Conservation (phyloP, 257 asterid genomes). For the Solanum corneliomulleri region DNA sequence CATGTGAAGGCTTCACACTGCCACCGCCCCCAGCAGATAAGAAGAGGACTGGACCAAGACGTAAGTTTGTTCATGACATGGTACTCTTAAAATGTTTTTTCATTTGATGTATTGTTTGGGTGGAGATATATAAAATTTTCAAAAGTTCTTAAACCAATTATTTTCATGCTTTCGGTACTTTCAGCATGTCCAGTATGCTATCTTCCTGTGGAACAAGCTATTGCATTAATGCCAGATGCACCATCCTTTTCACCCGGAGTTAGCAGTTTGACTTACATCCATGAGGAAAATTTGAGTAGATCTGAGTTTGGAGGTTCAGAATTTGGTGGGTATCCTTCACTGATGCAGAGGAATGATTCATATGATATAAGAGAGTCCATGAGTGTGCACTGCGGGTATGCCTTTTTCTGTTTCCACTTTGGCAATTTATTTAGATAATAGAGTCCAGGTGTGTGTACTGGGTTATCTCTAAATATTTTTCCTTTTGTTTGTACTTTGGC, state of each 20-base stretch:
- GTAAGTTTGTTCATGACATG: slow-evolving; percentile 32
- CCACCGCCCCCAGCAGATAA: slow-evolving; percentile 95
- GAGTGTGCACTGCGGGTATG: slow-evolving; percentile 93
- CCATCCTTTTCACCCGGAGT: slow-evolving; percentile 73
- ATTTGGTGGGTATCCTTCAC: slow-evolving; percentile 84
- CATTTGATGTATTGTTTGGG: neutral
- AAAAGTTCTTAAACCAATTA: neutral
- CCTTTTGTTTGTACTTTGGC: neutral
- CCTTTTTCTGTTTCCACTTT: neutral
- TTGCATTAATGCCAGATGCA: slow-evolving; percentile 58
- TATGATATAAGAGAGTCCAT: slow-evolving; percentile 71
- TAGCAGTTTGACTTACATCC: slow-evolving; percentile 48
- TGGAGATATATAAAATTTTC: neutral
- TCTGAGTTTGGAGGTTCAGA: slow-evolving; percentile 93
- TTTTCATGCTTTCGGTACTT: slow-evolving; percentile 5
- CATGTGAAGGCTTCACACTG: slow-evolving; percentile 70
- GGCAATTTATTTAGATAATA: neutral
- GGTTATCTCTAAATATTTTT: neutral
- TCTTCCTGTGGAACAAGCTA: slow-evolving; percentile 75
- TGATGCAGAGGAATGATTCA: slow-evolving; percentile 61
- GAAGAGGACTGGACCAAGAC: slow-evolving; percentile 86
- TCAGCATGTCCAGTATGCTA: slow-evolving; percentile 96
- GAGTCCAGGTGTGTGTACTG: neutral
- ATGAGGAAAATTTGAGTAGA: slow-evolving; percentile 53
- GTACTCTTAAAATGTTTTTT: neutral